Base-by-base conservation (phyloP, 2,329 filamentous ascomycete species). In the Neopestalotiopsis sp. region DNA sequence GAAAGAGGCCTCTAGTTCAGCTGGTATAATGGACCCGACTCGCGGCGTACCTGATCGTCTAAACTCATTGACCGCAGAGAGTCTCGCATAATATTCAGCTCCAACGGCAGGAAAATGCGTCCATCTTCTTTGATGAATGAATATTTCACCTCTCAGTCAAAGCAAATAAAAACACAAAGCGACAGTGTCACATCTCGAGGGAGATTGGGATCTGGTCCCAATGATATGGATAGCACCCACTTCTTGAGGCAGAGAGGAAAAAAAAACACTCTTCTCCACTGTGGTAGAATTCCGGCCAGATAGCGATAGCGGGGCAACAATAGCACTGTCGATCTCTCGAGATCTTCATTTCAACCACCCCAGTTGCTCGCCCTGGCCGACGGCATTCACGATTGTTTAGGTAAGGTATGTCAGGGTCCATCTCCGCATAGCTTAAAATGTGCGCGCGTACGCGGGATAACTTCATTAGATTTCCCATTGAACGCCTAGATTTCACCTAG, bases 301-400 rank as follows among this genome's bases (percentile, higher is more conserved):
- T 45, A 45, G 42, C 45, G 45, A 52, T 52, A 52, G 45, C 45
- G 45, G 45, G 45, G 45, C 45, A 5, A 20, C 45, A 52, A 52
- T 52, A 52, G 45, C 45, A 52, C 45, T 17, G 45, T n/a, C 45
- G 45, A 52, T 52, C 45, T 52, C 45, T 52, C 17, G n/a, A 52
- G 45, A 52, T 52, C 45, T 52, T 52, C 45, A 52, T 52, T 52
- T 52, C 45, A 52, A 52, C n/a, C 17, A 45, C 45, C 45, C 45
- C 45, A 52, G 34, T 52, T 52, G 45, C n/a, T 52, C 45, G 45
- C 45, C 45, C 45, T 52, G 45, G 45, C 45, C 45, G 45, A 20
- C 45, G 45, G 45, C 45, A 52, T n/a, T 52, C 17, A 9, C 45
- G 45, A 52, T 52, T 17, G 45, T 52, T 52, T 52, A 52, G 45